These are phyloP conservation scores for Ophiostoma sp. DNA, from an alignment of 2,329 filamentous ascomycete genomes.

Conservation along the genomic window DNA sequence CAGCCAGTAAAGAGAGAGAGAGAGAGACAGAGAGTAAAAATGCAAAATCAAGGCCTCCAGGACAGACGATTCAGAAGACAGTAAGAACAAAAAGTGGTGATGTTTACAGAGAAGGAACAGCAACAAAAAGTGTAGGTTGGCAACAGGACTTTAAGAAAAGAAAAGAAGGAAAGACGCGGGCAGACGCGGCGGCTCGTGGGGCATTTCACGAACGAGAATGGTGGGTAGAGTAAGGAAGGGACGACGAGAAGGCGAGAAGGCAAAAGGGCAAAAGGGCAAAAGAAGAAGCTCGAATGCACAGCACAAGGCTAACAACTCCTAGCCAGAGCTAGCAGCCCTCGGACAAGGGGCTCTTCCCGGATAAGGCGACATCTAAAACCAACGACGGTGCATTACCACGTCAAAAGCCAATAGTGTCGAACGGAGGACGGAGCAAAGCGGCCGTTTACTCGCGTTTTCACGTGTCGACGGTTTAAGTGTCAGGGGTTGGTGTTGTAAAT, in stretches of 20 bases:
- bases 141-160: not conserved
- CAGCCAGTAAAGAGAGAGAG: not conserved
- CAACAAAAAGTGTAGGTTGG: not conserved
- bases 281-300: not conserved
- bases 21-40: not conserved
- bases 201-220: slow-evolving; percentile 3
- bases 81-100: not conserved
- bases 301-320: not conserved
- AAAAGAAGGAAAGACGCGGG: not conserved
- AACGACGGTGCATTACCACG: not conserved
- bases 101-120: not conserved
- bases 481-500: not conserved
- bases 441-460: not conserved
- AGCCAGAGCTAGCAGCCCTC: not conserved
- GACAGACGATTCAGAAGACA: not conserved
- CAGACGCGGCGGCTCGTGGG: not conserved
- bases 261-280: not conserved
- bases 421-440: not conserved
- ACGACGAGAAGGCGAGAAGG: too few species aligned
- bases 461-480: not conserved
- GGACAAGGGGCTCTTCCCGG: not conserved
- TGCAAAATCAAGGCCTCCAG: not conserved
- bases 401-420: not conserved
- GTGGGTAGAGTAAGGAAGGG: not conserved
- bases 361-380: not conserved